phyloP scores from a whole-genome alignment of 1,284 basidiomycete genomes.

The Peniophora sp. region DNA sequence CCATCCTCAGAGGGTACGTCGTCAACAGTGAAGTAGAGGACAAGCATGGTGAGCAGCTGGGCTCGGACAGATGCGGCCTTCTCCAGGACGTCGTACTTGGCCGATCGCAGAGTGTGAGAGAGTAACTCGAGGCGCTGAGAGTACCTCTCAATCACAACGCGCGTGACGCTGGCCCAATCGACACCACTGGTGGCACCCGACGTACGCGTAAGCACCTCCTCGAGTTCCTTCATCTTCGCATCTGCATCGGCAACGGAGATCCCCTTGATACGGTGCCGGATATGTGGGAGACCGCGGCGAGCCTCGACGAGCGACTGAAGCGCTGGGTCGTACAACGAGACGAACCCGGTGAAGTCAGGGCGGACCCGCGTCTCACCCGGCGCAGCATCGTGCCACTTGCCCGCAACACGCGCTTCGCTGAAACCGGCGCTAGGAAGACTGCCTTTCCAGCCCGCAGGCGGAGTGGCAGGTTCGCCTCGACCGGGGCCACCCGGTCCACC shows the following conservation, averaged over 20 bases:
- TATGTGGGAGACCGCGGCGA: slow-evolving; percentile 21
- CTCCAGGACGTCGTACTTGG: slow-evolving; percentile 1
- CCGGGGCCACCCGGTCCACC: not conserved
- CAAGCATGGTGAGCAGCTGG: slow-evolving; percentile 27
- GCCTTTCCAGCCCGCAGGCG: slow-evolving; percentile 6
- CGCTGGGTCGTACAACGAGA: slow-evolving; percentile 35
- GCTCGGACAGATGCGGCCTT: slow-evolving; percentile 14
- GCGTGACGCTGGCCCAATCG: slow-evolving; percentile 35
- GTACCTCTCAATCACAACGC: slow-evolving; percentile 34
- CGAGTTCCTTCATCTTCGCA: slow-evolving; percentile 2
- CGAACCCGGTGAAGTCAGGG: slow-evolving; percentile 28
- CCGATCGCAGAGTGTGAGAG: slow-evolving; percentile 24
- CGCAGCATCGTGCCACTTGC: slow-evolving; percentile 30
- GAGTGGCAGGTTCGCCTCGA: not conserved
- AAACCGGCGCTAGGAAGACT: not conserved
- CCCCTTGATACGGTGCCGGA: slow-evolving; percentile 25
- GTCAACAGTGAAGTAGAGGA: slow-evolving; percentile 23
- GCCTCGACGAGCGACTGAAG: slow-evolving; percentile 24
- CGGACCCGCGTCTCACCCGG: slow-evolving; percentile 34
- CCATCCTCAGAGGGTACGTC: slow-evolving; percentile 6
- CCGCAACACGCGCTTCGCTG: slow-evolving; percentile 24
- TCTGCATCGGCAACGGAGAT: slow-evolving; percentile 10
- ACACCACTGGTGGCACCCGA: slow-evolving; percentile 22
- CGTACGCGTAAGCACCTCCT: slow-evolving; percentile 13
- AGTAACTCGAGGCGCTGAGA: slow-evolving; percentile 33